Conservation (phyloP, 208 protist species). For the Crithidia bombi region DNA sequence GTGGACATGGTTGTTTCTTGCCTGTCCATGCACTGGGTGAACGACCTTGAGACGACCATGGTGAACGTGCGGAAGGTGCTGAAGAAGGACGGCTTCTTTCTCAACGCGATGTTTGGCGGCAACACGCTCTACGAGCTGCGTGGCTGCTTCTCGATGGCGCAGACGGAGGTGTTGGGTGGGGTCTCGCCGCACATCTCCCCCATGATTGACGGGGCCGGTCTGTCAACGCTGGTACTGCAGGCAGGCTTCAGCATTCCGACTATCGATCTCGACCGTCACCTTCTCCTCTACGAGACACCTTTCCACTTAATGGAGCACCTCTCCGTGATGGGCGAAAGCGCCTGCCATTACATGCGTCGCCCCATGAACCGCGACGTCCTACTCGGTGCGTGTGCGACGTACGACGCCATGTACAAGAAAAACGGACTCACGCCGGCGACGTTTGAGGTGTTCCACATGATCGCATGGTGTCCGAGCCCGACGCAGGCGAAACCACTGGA, state of each 20-base stretch:
- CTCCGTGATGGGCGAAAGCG: conserved; percentile 86
- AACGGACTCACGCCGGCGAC: conserved; percentile 88
- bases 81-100: conserved; percentile 88
- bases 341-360: conserved; percentile 73
- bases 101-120: conserved; percentile 89
- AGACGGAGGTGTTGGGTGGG: conserved; percentile 87
- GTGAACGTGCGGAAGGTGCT: conserved; percentile 81
- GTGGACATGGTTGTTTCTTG: conserved; percentile 91
- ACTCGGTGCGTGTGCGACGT: conserved; percentile 71
- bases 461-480: conserved; percentile 90
- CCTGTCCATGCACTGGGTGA: conserved; percentile 93
- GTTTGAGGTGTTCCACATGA: conserved; percentile 91
- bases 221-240: conserved; percentile 88
- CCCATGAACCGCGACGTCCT: conserved; percentile 77
- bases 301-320: conserved; percentile 93
- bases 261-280: conserved; percentile 91
- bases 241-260: conserved; percentile 89
- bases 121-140: conserved; percentile 93
- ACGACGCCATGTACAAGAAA: conserved; percentile 88
- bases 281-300: conserved; percentile 87
- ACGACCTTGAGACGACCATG: conserved; percentile 86
- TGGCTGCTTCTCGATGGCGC: conserved; percentile 84
- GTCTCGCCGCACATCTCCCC: conserved; percentile 90
- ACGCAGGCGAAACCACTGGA: conserved; percentile 84
- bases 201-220: conserved; percentile 84